Evolutionary conservation across 2,329 filamentous ascomycete species (phyloP).

Genomic region (Cladophialophora immunda): DNA sequence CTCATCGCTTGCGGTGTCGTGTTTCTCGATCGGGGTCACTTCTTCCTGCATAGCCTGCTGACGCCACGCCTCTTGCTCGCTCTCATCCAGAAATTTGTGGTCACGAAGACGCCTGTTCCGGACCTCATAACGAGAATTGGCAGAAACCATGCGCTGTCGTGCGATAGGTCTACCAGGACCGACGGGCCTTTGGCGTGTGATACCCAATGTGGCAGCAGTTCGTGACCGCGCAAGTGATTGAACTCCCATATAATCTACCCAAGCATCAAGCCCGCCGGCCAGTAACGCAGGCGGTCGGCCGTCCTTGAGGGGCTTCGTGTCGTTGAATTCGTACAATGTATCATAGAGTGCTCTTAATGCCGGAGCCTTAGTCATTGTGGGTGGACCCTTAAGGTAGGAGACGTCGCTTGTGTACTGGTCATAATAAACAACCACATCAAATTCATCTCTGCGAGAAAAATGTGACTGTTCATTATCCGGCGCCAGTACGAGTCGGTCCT

Average conservation of each 20-base stretch:
- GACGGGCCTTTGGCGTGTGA: slow-evolving; percentile 51
- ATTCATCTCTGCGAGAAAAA: slow-evolving; percentile 77
- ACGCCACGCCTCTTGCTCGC: slow-evolving; percentile 84
- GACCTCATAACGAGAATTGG: slow-evolving; percentile 62
- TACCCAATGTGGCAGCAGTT: slow-evolving; percentile 61
- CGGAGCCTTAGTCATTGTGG: slow-evolving; percentile 55
- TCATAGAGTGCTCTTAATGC: slow-evolving; percentile 78
- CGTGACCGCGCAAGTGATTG: slow-evolving; percentile 68
- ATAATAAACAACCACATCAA: slow-evolving; percentile 90
- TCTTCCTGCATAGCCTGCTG: slow-evolving; percentile 76
- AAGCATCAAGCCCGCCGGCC: slow-evolving; percentile 83
- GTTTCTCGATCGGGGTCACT: slow-evolving; percentile 54
- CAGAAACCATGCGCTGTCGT: slow-evolving; percentile 60
- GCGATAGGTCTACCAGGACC: slow-evolving; percentile 56
- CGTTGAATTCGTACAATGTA: slow-evolving; percentile 84
- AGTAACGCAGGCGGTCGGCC: slow-evolving; percentile 78
- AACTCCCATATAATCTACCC: slow-evolving; percentile 81
- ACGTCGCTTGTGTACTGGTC: slow-evolving; percentile 73
- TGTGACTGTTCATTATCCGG: slow-evolving; percentile 71
- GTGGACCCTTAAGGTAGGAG: slow-evolving; percentile 62
- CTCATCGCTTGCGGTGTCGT: slow-evolving; percentile 51
- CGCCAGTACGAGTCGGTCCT: slow-evolving; percentile 58
- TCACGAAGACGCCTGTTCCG: slow-evolving; percentile 66
- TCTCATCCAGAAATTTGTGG: slow-evolving; percentile 76
- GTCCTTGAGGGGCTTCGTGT: slow-evolving; percentile 73